Percentiles rank a stretch among this genome's conserved stretches.
These are phyloP conservation scores for Sarocladium kiliense DNA, from an alignment of 2,329 filamentous ascomycete species.

Conservation along the genomic window DNA sequence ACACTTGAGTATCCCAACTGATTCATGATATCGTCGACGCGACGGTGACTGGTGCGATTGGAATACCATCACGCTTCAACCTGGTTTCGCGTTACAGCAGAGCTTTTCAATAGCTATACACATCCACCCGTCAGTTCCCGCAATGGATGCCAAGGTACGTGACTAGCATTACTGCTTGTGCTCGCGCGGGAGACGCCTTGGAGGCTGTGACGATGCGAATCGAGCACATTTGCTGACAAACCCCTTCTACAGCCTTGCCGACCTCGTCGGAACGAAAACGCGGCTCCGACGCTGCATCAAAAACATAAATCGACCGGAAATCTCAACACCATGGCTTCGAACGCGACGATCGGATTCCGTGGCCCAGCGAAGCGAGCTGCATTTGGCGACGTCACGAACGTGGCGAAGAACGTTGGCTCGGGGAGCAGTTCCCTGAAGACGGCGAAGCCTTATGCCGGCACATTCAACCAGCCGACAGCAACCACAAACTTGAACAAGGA, in stretches of 20 bases:
- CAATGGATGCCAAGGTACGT: conserved; percentile 6
- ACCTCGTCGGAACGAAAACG: conserved; percentile 47
- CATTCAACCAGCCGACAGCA: conserved; percentile 20
- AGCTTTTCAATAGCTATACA: neutral
- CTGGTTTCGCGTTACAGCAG: neutral
- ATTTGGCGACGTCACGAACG: conserved; percentile 80
- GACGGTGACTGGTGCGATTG: neutral
- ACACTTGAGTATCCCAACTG: neutral
- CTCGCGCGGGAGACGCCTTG: neutral
- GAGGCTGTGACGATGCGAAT: neutral
- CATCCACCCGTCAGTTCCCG: neutral
- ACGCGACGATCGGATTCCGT: conserved; percentile 24
- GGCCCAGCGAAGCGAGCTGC: conserved; percentile 66
- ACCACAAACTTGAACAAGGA: conserved; percentile 36
- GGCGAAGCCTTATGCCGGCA: conserved; percentile 23
- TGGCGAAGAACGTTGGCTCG: conserved; percentile 31
- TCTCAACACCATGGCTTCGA: conserved; percentile 32
- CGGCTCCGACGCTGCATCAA: conserved; percentile 58
- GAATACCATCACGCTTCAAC: neutral
- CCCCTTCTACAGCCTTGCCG: conserved; percentile 29
- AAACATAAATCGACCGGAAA: conserved; percentile 75
- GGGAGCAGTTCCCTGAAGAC: conserved; percentile 29
- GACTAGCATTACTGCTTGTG: neutral
- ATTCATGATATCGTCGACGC: conserved; percentile 7
- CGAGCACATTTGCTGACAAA: neutral